Evolutionary conservation across 2,329 filamentous ascomycete species (phyloP).

Genomic region (Fusarium odoratissimum): DNA sequence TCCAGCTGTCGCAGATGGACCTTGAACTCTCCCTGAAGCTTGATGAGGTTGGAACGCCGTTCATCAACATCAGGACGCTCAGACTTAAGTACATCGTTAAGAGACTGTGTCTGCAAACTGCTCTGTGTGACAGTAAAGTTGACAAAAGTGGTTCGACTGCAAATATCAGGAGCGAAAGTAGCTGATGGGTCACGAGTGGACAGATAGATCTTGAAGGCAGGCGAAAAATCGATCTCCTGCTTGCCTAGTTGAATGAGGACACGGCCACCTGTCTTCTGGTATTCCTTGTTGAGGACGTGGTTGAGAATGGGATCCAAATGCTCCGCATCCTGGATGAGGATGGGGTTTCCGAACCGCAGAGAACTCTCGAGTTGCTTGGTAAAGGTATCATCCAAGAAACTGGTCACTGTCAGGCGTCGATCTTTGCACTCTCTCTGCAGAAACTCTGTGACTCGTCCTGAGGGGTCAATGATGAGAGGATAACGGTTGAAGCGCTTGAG

Average conservation of each 20-base stretch:
- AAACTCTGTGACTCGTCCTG: constrained; percentile 93
- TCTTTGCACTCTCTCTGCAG: constrained; percentile 95
- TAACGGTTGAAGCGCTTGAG: constrained; percentile 98
- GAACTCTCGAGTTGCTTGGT: constrained; percentile 98
- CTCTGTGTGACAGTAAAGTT: constrained; percentile 99
- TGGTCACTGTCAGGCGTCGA: constrained; percentile 92
- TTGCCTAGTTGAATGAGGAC: constrained; percentile 98
- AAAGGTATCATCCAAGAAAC: constrained; percentile 97
- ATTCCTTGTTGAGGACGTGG: constrained; percentile 99
- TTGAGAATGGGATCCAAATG: constrained; percentile 97
- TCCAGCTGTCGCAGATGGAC: constrained; percentile 96
- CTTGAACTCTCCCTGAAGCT: constrained; percentile 98
- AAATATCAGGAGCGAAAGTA: constrained; percentile 94
- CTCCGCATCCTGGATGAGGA: constrained; percentile 97
- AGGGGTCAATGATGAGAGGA: constrained; percentile 97
- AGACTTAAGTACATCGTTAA: constrained; percentile 97
- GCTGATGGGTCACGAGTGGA: constrained; percentile 97
- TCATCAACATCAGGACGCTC: constrained; percentile 98
- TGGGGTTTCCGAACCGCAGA: constrained; percentile 96
- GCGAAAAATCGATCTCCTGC: constrained; percentile 99
- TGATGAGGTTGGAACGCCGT: constrained; percentile 95
- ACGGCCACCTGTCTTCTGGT: constrained; percentile 97
- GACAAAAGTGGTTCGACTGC: constrained; percentile 98
- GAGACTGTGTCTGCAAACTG: constrained; percentile 96
- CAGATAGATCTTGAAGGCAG: constrained; percentile 93